Evolutionary conservation across 2,329 filamentous ascomycete genomes (phyloP).

Genomic region (Trichoderma sp.): DNA sequence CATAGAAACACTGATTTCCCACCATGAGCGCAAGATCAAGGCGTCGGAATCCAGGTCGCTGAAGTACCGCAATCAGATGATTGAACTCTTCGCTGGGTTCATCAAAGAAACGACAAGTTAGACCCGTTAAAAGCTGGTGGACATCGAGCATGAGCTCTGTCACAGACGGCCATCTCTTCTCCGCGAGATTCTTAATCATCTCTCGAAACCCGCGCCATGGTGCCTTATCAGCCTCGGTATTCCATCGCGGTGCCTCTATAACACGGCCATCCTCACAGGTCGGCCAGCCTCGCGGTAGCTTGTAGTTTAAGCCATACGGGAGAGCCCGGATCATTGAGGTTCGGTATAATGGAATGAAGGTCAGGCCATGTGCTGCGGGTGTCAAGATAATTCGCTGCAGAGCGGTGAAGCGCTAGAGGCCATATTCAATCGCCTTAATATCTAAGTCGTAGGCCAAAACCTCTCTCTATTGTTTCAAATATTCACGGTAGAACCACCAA

Average conservation of each 20-base stretch:
- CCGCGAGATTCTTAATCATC: conserved; percentile 24
- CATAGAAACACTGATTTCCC: background rate
- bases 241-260: background rate
- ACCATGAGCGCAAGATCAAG: background rate
- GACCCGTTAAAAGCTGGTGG: conserved; percentile 29
- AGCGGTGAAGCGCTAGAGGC: conserved; percentile 33
- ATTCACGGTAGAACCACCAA: background rate
- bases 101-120: conserved; percentile 33
- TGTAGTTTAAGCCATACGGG: conserved; percentile 39
- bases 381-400: conserved; percentile 39
- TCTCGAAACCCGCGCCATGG: conserved; percentile 33
- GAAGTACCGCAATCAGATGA: conserved; percentile 21
- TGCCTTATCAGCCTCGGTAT: conserved; percentile 21
- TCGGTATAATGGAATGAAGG: conserved; percentile 36
- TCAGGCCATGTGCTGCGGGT: conserved; percentile 37
- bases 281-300: conserved; percentile 32
- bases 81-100: conserved; percentile 27
- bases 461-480: background rate
- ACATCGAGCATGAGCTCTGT: conserved; percentile 36
- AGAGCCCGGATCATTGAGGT: conserved; percentile 43
- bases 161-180: conserved; percentile 26
- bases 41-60: background rate
- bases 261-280: background rate
- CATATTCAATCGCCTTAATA: conserved; percentile 32
- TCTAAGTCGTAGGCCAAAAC: conserved; percentile 31